Percentiles rank a stretch among this genome's conserved stretches.
These are phyloP conservation scores for Salix exigua DNA, from an alignment of 345 rosid genomes.

Conservation along the genomic window DNA sequence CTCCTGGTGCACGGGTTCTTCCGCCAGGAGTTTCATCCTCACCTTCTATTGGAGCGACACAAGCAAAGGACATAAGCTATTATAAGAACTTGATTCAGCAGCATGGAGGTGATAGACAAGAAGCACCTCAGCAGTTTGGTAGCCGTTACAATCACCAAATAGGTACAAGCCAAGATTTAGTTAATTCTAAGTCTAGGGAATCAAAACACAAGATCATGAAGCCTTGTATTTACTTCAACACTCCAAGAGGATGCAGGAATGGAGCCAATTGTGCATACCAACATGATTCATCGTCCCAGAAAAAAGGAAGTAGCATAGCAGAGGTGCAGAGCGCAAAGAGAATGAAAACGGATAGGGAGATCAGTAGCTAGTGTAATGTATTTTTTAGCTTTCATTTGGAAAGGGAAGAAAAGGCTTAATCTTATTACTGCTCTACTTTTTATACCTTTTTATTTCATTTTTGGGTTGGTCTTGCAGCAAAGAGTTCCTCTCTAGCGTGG, in stretches of 20 bases:
- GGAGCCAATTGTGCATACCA: slow-evolving; percentile 82
- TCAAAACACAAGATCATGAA: slow-evolving; percentile 72
- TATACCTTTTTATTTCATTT: neutral
- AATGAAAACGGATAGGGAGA: slow-evolving; percentile 89
- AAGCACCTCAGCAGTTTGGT: slow-evolving; percentile 44
- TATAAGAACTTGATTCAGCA: slow-evolving; percentile 95
- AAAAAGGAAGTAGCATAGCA: slow-evolving; percentile 39
- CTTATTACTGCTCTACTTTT: slow-evolving; percentile 10
- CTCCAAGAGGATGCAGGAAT: slow-evolving; percentile 80
- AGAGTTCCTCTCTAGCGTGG: slow-evolving; percentile 5
- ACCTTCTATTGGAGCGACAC: slow-evolving; percentile 41
- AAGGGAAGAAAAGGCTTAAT: slow-evolving; percentile 4
- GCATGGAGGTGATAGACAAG: slow-evolving; percentile 92
- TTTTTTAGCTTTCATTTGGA: neutral
- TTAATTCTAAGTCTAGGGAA: slow-evolving; percentile 53
- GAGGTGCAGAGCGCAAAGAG: slow-evolving; percentile 68
- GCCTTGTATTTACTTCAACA: slow-evolving; percentile 90
- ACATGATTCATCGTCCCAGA: slow-evolving; percentile 65
- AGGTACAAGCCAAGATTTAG: slow-evolving; percentile 48
- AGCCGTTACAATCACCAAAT: slow-evolving; percentile 40
- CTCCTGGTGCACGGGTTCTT: slow-evolving; percentile 24
- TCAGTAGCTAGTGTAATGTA: slow-evolving; percentile 45
- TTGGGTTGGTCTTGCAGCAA: slow-evolving; percentile 23
- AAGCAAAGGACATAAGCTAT: slow-evolving; percentile 65
- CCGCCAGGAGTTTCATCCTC: slow-evolving; percentile 34